These are phyloP conservation scores for Apiospora aurea DNA, from an alignment of 2,329 filamentous ascomycete species.

Conservation along the genomic window DNA sequence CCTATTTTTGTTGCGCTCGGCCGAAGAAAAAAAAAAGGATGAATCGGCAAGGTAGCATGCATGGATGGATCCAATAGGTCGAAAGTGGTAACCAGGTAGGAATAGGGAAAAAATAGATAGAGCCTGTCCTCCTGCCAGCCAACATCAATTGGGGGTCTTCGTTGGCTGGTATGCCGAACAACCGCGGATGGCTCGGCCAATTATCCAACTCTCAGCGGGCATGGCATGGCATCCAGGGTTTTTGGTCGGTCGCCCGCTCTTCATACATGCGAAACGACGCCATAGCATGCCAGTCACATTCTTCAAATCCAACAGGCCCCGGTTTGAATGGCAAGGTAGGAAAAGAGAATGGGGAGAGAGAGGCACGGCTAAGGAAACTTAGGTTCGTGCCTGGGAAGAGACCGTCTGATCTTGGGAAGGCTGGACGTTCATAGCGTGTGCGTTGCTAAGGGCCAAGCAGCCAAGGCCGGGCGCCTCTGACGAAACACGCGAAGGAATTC, in stretches of 20 bases:
- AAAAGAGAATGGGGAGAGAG: neutral
- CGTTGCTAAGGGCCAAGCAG: neutral
- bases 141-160: neutral
- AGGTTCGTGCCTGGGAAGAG: constrained; percentile 15
- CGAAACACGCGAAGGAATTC: constrained; percentile 3
- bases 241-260: constrained; percentile 5
- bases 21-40: constrained; percentile 2
- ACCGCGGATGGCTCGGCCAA: constrained; percentile 13
- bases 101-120: neutral
- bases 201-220: neutral
- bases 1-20: neutral
- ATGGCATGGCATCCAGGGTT: neutral
- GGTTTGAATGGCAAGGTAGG: constrained; percentile 1
- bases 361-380: neutral
- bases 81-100: neutral
- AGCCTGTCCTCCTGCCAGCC: neutral
- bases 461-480: constrained; percentile 12
- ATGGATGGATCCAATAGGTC: neutral
- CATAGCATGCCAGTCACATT: constrained; percentile 1
- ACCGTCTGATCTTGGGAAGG: neutral
- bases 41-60: neutral
- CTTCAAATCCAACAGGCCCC: neutral
- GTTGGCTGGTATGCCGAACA: constrained; percentile 13
- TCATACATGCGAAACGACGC: constrained; percentile 10
- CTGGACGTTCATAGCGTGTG: constrained; percentile 12